Conservation (phyloP, 192 early-diverging fungal species). For the Umbelopsis vinacea region DNA sequence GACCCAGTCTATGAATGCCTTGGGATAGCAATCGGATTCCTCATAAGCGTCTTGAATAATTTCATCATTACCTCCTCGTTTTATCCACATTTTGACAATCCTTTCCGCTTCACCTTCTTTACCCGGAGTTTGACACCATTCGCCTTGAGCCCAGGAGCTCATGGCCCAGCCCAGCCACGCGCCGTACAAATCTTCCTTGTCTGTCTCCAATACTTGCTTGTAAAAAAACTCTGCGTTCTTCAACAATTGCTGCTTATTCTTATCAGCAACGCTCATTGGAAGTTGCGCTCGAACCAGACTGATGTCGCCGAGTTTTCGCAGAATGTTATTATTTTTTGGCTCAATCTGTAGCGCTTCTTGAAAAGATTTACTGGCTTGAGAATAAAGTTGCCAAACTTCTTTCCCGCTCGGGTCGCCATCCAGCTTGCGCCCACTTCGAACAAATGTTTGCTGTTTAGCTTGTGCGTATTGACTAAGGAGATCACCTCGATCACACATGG, state of each 20-base stretch:
- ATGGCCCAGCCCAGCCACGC: conserved; percentile 51
- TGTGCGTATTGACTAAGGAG: conserved; percentile 53
- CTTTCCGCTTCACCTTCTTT: conserved; percentile 65
- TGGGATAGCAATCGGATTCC: conserved; percentile 32
- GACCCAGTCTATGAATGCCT: conserved; percentile 35
- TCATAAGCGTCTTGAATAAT: conserved; percentile 29
- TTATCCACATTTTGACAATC: conserved; percentile 67
- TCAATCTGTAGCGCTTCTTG: conserved; percentile 48
- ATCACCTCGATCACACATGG: conserved; percentile 61
- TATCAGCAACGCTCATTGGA: conserved; percentile 41
- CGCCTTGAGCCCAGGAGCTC: conserved; percentile 53
- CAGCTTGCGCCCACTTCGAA: conserved; percentile 15
- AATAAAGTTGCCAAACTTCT: conserved; percentile 49
- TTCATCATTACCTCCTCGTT: conserved; percentile 37
- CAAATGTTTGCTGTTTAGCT: conserved; percentile 22
- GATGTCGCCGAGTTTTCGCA: conserved; percentile 57
- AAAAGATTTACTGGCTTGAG: conserved; percentile 48
- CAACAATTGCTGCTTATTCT: conserved; percentile 49
- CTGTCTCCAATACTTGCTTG: conserved; percentile 50
- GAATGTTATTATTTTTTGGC: conserved; percentile 52
- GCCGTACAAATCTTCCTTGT: conserved; percentile 39
- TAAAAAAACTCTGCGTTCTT: conserved; percentile 59
- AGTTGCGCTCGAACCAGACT: conserved; percentile 47
- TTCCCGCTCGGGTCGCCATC: conserved; percentile 10
- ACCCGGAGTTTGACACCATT: conserved; percentile 50